Conservation (phyloP, 2,329 filamentous ascomycete species). For the Hypoxylon sp. region DNA sequence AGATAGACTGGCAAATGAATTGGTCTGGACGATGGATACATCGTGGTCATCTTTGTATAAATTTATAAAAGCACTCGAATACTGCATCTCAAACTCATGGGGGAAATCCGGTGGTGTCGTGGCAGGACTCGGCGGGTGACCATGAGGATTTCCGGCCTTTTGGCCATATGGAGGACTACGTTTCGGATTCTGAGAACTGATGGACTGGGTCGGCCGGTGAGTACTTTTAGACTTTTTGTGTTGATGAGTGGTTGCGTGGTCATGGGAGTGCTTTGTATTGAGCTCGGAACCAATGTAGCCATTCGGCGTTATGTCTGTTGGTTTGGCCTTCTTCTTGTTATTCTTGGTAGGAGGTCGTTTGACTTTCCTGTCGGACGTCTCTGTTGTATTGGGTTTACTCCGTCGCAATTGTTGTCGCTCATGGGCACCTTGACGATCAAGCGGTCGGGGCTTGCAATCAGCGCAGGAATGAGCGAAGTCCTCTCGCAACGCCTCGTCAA, state of each 20-base stretch:
- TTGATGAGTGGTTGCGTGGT: constrained; percentile 66
- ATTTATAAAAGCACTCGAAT: constrained; percentile 80
- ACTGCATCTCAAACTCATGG: constrained; percentile 75
- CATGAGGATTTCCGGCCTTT: constrained; percentile 67
- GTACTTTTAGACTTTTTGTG: constrained; percentile 85
- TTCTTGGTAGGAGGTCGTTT: constrained; percentile 83
- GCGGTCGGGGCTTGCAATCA: constrained; percentile 83
- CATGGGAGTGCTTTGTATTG: constrained; percentile 61
- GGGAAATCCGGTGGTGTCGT: constrained; percentile 77
- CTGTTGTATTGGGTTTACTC: constrained; percentile 57
- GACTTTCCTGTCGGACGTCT: constrained; percentile 74
- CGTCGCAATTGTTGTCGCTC: constrained; percentile 77
- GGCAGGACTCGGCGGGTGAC: constrained; percentile 78
- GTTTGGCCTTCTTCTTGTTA: constrained; percentile 90
- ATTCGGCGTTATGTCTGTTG: constrained; percentile 75
- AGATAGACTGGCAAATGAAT: constrained; percentile 81
- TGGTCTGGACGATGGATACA: constrained; percentile 74
- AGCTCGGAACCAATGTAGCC: constrained; percentile 73
- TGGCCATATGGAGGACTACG: constrained; percentile 76
- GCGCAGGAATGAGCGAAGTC: constrained; percentile 86
- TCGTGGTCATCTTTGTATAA: constrained; percentile 74
- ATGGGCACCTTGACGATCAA: constrained; percentile 81
- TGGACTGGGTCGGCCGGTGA: constrained; percentile 83
- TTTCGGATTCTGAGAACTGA: constrained; percentile 75
- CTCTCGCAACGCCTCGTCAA: constrained; percentile 77